These are phyloP conservation scores for Rhizophora mangle DNA, from an alignment of 345 rosid species.

Conservation along the genomic window DNA sequence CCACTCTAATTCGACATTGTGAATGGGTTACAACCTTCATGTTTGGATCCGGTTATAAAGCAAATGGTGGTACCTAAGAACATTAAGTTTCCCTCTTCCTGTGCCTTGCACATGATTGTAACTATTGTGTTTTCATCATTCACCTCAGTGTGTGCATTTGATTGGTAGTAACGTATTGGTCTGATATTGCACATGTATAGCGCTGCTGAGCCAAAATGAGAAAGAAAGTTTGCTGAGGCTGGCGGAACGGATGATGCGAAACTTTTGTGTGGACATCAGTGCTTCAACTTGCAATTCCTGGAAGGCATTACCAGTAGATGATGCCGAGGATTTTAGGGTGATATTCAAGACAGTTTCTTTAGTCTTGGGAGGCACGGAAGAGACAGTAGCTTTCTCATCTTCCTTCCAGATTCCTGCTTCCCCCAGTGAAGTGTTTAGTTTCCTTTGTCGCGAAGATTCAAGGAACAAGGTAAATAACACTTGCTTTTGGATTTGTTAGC, in stretches of 20 bases:
- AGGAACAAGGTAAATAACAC: slow-evolving; percentile 36
- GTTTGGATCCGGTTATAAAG: neutral
- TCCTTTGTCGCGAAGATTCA: slow-evolving; percentile 20
- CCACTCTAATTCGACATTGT: slow-evolving; percentile 25
- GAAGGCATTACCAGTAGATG: slow-evolving; percentile 23
- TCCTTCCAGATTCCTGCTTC: slow-evolving; percentile 31
- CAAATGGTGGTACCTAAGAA: slow-evolving; percentile 17
- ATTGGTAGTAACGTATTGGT: neutral
- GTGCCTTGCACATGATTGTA: neutral
- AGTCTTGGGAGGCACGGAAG: slow-evolving; percentile 8
- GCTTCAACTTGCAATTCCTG: slow-evolving; percentile 28
- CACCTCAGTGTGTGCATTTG: neutral
- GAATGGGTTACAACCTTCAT: slow-evolving; percentile 26
- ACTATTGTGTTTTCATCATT: neutral
- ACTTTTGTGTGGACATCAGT: slow-evolving; percentile 23
- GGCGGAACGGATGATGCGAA: slow-evolving; percentile 36
- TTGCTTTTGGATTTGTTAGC: neutral
- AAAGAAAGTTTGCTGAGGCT: slow-evolving; percentile 35
- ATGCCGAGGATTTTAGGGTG: slow-evolving; percentile 29
- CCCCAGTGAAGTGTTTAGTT: slow-evolving; percentile 24
- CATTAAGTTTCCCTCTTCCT: neutral
- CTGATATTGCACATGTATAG: slow-evolving; percentile 1
- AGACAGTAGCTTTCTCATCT: slow-evolving; percentile 31
- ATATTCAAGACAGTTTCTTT: slow-evolving; percentile 8
- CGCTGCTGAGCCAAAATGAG: slow-evolving; percentile 19